phyloP scores from a whole-genome alignment of 805 yeast species.

The Saturnispora saitoi region DNA sequence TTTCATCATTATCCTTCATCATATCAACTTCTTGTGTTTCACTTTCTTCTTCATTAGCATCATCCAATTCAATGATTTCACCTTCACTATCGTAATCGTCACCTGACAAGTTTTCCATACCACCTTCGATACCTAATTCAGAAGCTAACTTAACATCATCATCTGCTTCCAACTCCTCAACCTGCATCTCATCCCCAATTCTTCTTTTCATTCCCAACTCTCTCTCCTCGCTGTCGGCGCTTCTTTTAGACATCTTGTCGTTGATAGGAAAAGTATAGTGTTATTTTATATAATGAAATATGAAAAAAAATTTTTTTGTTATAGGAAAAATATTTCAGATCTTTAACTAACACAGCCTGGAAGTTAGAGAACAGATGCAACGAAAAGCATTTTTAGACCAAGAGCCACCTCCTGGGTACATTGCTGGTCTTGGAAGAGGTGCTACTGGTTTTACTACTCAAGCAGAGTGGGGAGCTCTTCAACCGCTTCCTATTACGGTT shows the following conservation, averaged over 20 bases:
- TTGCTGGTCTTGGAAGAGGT: constrained; percentile 92
- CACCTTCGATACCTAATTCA: constrained; percentile 51
- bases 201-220: constrained; percentile 15
- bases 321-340: not conserved
- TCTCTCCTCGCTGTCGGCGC: constrained; percentile 21
- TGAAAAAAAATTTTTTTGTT: constrained; percentile 10
- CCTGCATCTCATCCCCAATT: constrained; percentile 19
- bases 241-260: constrained; percentile 28
- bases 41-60: constrained; percentile 43
- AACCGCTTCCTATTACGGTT: constrained; percentile 25
- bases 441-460: constrained; percentile 89
- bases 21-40: constrained; percentile 35
- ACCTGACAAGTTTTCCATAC: constrained; percentile 81
- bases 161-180: constrained; percentile 29
- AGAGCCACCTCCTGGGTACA: constrained; percentile 82
- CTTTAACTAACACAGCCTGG: constrained; percentile 8
- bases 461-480: constrained; percentile 58
- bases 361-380: constrained; percentile 30
- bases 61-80: constrained; percentile 74
- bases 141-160: constrained; percentile 47
- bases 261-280: constrained; percentile 1
- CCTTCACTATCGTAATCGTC: constrained; percentile 92
- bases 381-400: constrained; percentile 65
- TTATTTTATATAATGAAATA: not conserved
- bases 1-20: constrained; percentile 22